These are phyloP conservation scores for Fraxinus sp. DNA, from an alignment of 305 asterid species.

Conservation along the genomic window DNA sequence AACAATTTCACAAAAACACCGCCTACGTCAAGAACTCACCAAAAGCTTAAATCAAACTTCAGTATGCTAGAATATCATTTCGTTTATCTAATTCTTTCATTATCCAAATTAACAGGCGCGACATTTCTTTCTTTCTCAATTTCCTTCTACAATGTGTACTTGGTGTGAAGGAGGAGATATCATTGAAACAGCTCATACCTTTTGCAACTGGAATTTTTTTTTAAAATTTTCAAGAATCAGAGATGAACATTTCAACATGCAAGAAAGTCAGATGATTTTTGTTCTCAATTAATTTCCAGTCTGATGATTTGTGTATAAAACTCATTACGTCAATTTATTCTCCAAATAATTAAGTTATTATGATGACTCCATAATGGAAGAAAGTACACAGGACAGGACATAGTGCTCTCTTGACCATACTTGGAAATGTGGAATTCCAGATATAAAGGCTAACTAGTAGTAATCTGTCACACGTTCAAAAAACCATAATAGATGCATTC, in stretches of 20 bases:
- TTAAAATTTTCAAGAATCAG: not conserved
- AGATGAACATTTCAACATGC: not conserved
- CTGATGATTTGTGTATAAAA: not conserved
- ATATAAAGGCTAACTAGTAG: not conserved
- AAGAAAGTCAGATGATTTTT: slow-evolving; percentile 1
- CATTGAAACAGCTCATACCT: slow-evolving; percentile 8
- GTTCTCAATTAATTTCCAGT: not conserved
- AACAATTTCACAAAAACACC: not conserved
- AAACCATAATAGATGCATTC: not conserved
- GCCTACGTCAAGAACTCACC: not conserved
- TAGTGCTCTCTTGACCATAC: not conserved
- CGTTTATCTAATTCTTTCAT: not conserved
- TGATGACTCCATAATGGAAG: not conserved
- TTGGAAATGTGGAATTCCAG: not conserved
- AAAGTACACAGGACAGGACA: not conserved
- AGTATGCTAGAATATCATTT: not conserved
- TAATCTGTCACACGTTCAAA: not conserved
- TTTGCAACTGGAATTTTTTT: not conserved
- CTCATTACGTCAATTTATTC: not conserved
- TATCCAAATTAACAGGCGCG: not conserved
- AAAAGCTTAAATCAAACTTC: not conserved
- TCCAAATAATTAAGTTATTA: not conserved
- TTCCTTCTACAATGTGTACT: not conserved
- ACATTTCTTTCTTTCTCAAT: not conserved
- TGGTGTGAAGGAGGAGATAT: not conserved